These are phyloP conservation scores for Samsoniella hepiali DNA, from an alignment of 2,329 filamentous ascomycete genomes.

Conservation along the genomic window DNA sequence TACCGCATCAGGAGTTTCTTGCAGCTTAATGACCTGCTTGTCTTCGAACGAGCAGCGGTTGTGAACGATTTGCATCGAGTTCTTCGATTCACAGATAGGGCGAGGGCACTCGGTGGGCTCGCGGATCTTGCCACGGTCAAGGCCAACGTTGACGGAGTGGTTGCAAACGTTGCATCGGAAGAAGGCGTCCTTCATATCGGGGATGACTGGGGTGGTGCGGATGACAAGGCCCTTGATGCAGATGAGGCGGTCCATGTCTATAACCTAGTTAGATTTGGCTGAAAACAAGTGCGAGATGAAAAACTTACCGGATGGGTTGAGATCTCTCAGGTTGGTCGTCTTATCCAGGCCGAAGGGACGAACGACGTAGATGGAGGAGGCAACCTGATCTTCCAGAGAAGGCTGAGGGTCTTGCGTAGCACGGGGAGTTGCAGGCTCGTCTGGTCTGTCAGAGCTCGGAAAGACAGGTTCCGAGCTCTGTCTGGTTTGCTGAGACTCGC, in stretches of 20 bases:
- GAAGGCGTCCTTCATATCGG: conserved; percentile 98
- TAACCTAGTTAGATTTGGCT: conserved; percentile 19
- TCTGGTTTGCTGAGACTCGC: conserved; percentile 42
- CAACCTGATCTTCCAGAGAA: conserved; percentile 75
- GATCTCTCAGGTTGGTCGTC: conserved; percentile 84
- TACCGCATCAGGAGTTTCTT: conserved; percentile 93
- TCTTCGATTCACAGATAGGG: conserved; percentile 73
- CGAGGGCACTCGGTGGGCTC: conserved; percentile 91
- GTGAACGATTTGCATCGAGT: conserved; percentile 98
- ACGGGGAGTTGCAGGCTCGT: conserved; percentile 39
- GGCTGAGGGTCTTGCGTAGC: conserved; percentile 46
- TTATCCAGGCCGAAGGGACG: conserved; percentile 85
- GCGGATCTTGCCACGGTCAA: conserved; percentile 93
- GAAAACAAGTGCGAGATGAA: neutral
- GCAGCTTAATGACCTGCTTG: conserved; percentile 97
- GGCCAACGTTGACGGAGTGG: conserved; percentile 83
- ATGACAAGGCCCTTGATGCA: conserved; percentile 96
- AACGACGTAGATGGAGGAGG: conserved; percentile 77
- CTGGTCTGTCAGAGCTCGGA: conserved; percentile 73
- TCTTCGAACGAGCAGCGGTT: conserved; percentile 93
- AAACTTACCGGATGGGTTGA: conserved; percentile 74
- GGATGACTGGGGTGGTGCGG: conserved; percentile 90
- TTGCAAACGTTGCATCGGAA: conserved; percentile 94
- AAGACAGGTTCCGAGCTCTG: conserved; percentile 73
- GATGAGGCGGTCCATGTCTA: conserved; percentile 93